Conservation (phyloP, 2,329 filamentous ascomycete species). For the Stachybotrys echinatus region DNA sequence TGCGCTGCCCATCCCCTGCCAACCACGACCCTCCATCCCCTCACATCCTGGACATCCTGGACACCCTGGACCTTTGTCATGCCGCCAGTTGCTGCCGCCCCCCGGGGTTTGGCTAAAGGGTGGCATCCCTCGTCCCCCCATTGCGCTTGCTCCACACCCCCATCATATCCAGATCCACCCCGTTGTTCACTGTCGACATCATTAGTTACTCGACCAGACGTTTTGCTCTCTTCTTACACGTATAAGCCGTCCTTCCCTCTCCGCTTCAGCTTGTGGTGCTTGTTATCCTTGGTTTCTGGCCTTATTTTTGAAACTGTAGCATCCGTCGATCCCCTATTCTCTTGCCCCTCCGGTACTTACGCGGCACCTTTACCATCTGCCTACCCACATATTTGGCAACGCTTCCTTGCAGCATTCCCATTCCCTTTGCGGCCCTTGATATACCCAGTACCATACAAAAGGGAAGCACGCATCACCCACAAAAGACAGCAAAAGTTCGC, state of each 20-base stretch:
- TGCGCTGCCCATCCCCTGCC: slow-evolving; percentile 9
- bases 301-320: not conserved
- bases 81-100: not conserved
- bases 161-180: slow-evolving; percentile 13
- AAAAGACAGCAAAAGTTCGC: too few species aligned
- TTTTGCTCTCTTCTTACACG: slow-evolving; percentile 4
- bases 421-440: not conserved
- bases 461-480: too few species aligned
- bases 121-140: slow-evolving; percentile 6
- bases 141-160: slow-evolving; percentile 14
- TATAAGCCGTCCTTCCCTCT: slow-evolving; percentile 14
- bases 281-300: not conserved
- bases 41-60: slow-evolving; percentile 5
- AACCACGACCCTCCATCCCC: slow-evolving; percentile 7
- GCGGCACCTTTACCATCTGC: not conserved
- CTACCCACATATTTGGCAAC: not conserved
- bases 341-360: not conserved
- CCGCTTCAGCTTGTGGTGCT: slow-evolving; percentile 5
- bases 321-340: not conserved
- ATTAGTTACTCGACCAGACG: slow-evolving; percentile 6
- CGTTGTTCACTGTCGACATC: slow-evolving; percentile 12
- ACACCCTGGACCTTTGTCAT: not conserved
- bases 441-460: too few species aligned
- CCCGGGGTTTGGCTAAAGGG: not conserved
- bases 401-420: not conserved